Evolutionary conservation across 106 monocot species (phyloP), one percentile per base, ranked within the genome.

Genomic region (Dactylorhiza incarnata): DNA sequence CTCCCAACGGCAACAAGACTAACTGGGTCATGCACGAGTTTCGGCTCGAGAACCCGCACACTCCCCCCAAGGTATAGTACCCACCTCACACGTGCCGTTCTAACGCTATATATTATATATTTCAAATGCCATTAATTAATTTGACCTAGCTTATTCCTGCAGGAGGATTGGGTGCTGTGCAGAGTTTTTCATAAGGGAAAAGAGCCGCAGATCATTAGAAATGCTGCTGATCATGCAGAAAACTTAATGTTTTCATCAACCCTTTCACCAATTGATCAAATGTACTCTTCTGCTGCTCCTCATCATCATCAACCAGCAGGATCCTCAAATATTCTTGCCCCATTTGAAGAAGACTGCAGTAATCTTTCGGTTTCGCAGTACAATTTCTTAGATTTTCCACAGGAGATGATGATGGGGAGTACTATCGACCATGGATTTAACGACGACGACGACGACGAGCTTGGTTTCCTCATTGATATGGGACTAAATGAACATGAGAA

Each of bases 141-240:
- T 17, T 68, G 45, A 44, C 24, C 5, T 45, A 26, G 3, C 1
- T 68, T 16, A 20, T 48, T 48, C 9, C n/a, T 3, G 17, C 82
- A 87, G 87, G 87, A 87, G 83, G 87, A 87, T 69, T 87, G 87
- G 87, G 87, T 87, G 65, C 44, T 87, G 3, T 87, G 87, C 66
- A 83, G 87, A 73, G 87, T 87, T 17, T 81, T 83, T 61, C 71
- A 87, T 68, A 86, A 86, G 77, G 83, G 54, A 59, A 85, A 78
- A 54, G 68, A 43, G 23, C n/a, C n/a, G n/a, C n/a, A n/a, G n/a
- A n/a, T n/a, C n/a, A 14, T 24, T 44, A 65, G 46, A 53, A 65
- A 66, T 54, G 22, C 22, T 48, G 50, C 49, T 14, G 61, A 45
- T 46, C 46, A 71, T n/a, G n/a, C n/a, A n/a, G 69, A 75, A 11